phyloP scores from a whole-genome alignment of 306 rosid species.

The Lupinus albus region DNA sequence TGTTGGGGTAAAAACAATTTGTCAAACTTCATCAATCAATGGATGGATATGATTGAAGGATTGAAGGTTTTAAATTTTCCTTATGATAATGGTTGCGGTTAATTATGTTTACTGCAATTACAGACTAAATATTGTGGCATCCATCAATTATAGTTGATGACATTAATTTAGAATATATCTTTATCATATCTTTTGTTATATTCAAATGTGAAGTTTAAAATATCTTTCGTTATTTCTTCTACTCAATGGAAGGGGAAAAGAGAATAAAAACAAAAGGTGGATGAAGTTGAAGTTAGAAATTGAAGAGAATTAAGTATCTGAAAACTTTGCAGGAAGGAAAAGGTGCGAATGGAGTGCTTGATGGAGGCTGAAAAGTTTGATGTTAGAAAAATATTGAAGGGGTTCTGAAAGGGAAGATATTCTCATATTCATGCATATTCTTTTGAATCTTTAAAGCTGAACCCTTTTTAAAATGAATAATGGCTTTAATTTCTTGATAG shows the following conservation, averaged over 20 bases:
- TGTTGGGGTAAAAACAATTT: constrained; percentile 74
- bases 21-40: constrained; percentile 70
- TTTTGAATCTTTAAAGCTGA: constrained; percentile 70
- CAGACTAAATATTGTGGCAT: too few species aligned
- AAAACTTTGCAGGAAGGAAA: constrained; percentile 63
- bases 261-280: constrained; percentile 37
- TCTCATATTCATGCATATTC: constrained; percentile 82
- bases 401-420: constrained; percentile 43
- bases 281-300: constrained; percentile 33
- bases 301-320: constrained; percentile 51
- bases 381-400: constrained; percentile 47
- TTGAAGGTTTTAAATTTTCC: not conserved
- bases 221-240: not conserved
- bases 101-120: too few species aligned
- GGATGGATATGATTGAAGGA: constrained; percentile 65
- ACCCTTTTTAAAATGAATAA: constrained; percentile 50
- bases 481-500: constrained; percentile 56
- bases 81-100: too few species aligned
- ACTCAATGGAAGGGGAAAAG: constrained; percentile 32
- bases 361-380: constrained; percentile 58
- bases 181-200: not conserved
- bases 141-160: too few species aligned
- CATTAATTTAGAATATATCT: too few species aligned
- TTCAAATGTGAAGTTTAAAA: constrained; percentile 27
- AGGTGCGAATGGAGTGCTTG: constrained; percentile 57